Evolutionary conservation across 768 basidiomycete species (phyloP).

Genomic region (Piloderma croceum): DNA sequence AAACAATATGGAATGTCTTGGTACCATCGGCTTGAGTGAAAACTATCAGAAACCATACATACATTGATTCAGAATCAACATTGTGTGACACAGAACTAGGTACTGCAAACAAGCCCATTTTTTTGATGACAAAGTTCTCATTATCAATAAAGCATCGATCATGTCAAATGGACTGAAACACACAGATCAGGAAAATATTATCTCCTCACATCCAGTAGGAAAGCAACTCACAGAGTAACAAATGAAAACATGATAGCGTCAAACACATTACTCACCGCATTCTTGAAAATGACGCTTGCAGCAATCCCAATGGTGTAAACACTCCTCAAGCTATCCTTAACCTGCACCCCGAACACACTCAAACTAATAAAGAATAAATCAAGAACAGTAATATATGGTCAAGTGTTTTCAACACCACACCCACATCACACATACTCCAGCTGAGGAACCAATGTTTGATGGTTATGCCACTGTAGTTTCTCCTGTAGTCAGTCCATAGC

Average conservation of each 20-base stretch:
- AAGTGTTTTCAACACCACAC: constrained; percentile 58
- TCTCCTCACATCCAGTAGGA: background rate
- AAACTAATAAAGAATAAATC: constrained; percentile 69
- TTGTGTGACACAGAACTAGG: background rate
- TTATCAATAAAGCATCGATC: constrained; percentile 74
- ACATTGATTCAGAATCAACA: constrained; percentile 1
- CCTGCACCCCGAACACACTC: constrained; percentile 63
- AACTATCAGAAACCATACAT: constrained; percentile 47
- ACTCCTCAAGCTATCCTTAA: constrained; percentile 62
- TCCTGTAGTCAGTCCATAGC: no score
- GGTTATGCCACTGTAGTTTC: no score
- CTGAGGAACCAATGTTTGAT: constrained; percentile 71
- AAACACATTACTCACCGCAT: constrained; percentile 63
- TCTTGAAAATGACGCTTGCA: constrained; percentile 78
- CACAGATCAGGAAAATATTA: background rate
- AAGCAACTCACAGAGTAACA: constrained; percentile 65
- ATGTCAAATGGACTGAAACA: constrained; percentile 65
- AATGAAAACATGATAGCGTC: constrained; percentile 81
- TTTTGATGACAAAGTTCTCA: constrained; percentile 71
- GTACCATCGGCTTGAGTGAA: constrained; percentile 71
- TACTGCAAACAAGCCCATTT: constrained; percentile 74
- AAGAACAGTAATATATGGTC: constrained; percentile 59
- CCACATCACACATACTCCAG: constrained; percentile 72
- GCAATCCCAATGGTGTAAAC: constrained; percentile 70
- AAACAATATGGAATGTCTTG: constrained; percentile 78